Evolutionary conservation across 306 rosid genomes (phyloP).

Genomic region (Dryas drummondii): DNA sequence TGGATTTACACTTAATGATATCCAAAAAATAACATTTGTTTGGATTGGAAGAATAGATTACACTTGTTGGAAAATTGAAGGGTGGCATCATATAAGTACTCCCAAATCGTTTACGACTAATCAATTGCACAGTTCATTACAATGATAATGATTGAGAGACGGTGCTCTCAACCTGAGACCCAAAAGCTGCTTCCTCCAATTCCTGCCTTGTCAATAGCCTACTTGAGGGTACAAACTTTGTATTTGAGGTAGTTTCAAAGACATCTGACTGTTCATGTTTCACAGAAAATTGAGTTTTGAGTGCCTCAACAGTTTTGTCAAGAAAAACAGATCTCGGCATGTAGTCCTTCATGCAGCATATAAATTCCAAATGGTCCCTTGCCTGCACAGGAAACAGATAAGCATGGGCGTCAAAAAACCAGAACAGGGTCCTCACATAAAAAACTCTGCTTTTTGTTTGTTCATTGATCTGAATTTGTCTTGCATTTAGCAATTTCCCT

Average conservation of each 20-base stretch:
- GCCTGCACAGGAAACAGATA: conserved; percentile 47
- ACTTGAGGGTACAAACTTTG: conserved; percentile 58
- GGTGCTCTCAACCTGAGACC: conserved; percentile 4
- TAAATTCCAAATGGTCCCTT: conserved; percentile 65
- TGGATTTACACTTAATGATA: not conserved
- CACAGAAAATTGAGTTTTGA: conserved; percentile 46
- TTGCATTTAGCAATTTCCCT: too few relatives aligned
- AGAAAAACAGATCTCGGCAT: conserved; percentile 68
- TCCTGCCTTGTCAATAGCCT: conserved; percentile 56
- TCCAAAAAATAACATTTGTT: not conserved
- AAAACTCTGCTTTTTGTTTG: too few relatives aligned
- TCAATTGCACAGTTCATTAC: not conserved
- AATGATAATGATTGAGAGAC: conserved; percentile 14
- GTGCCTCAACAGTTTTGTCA: conserved; percentile 51
- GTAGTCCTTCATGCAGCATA: conserved; percentile 75
- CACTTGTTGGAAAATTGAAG: not conserved
- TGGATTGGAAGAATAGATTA: not conserved
- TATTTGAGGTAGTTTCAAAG: conserved; percentile 28
- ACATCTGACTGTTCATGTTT: conserved; percentile 33
- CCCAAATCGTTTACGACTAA: not conserved
- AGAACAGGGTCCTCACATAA: too few relatives aligned
- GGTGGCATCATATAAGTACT: not conserved
- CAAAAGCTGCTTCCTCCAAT: conserved; percentile 47
- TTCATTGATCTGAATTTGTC: too few relatives aligned
- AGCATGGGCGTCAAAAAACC: not conserved